Conservation (phyloP, 2,329 filamentous ascomycete species). For the Botryotinia globosa region DNA sequence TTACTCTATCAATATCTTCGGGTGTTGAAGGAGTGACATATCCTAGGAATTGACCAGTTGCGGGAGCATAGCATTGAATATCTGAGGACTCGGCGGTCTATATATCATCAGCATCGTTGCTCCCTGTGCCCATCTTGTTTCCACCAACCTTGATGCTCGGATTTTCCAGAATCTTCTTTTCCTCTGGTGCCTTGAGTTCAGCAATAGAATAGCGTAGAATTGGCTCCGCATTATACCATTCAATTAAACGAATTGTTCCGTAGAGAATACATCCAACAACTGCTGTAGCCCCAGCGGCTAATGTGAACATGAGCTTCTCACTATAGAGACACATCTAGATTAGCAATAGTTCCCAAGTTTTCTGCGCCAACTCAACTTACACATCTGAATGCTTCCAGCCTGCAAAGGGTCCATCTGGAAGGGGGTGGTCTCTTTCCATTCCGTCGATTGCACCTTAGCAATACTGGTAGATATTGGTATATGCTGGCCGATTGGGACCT, state of each 20-base stretch:
- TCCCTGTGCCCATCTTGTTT: constrained; percentile 20
- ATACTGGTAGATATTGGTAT: background rate
- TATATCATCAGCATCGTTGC: constrained; percentile 14
- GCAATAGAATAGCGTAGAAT: constrained; percentile 59
- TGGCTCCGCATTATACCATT: constrained; percentile 39
- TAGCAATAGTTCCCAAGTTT: constrained; percentile 11
- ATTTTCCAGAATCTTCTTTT: constrained; percentile 55
- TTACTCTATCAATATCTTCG: constrained; percentile 73
- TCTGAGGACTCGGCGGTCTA: constrained; percentile 60
- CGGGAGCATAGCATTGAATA: constrained; percentile 84
- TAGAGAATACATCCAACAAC: constrained; percentile 32
- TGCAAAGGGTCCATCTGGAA: constrained; percentile 21
- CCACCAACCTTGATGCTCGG: constrained; percentile 56
- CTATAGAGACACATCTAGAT: constrained; percentile 22
- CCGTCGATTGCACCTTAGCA: background rate
- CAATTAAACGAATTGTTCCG: constrained; percentile 25
- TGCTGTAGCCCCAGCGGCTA: constrained; percentile 26
- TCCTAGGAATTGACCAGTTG: constrained; percentile 81
- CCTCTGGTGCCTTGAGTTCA: constrained; percentile 58
- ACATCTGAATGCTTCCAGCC: constrained; percentile 29
- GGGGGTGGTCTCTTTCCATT: constrained; percentile 5
- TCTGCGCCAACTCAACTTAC: constrained; percentile 24
- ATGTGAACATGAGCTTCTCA: constrained; percentile 27
- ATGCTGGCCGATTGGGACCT: background rate
- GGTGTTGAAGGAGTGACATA: constrained; percentile 72